A percentile compares a stretch with the other conserved stretches of the same genome.
phyloP scores from a whole-genome alignment of 805 yeast genomes.

The Candida ficus region DNA sequence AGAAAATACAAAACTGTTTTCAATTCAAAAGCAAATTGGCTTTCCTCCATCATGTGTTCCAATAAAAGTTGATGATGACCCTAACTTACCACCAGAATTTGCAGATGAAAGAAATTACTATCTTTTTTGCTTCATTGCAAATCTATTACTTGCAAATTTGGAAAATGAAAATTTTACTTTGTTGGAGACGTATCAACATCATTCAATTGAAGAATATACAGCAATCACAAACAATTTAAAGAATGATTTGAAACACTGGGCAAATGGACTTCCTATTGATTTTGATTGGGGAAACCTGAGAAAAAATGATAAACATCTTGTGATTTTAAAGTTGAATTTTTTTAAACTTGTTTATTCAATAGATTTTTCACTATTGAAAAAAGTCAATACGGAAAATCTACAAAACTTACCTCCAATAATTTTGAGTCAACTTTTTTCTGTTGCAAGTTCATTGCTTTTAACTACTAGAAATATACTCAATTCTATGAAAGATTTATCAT shows the following conservation, averaged over 20 bases:
- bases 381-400: background rate
- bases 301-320: background rate
- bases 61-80: background rate
- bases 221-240: background rate
- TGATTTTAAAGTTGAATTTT: background rate
- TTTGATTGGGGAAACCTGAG: background rate
- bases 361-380: background rate
- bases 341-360: background rate
- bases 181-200: background rate
- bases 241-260: constrained; percentile 1
- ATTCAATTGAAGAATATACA: background rate
- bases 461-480: background rate
- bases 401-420: background rate
- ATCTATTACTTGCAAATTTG: background rate
- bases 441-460: background rate
- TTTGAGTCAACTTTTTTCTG: background rate
- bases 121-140: constrained; percentile 4
- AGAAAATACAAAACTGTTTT: background rate
- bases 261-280: background rate
- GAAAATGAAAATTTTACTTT: background rate
- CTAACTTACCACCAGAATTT: background rate
- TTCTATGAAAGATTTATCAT: background rate
- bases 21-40: background rate
- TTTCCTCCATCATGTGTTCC: constrained; percentile 2
- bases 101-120: constrained; percentile 2